A percentile compares a stretch with the other conserved stretches of the same genome.
Conservation (phyloP, 805 yeast species). For the Ogataea trehaloabstinens region DNA sequence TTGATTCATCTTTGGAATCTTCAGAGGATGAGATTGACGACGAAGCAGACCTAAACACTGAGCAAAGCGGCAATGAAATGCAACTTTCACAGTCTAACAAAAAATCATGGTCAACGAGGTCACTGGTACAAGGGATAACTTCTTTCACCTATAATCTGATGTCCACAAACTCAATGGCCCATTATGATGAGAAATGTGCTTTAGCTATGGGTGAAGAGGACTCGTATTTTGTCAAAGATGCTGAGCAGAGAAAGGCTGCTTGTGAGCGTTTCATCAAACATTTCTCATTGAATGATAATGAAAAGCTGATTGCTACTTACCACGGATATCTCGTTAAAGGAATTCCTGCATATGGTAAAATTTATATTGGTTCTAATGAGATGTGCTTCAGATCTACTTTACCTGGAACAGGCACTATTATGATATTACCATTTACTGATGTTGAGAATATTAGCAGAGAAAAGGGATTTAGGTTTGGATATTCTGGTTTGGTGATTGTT, state of each 20-base stretch:
- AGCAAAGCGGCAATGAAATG: slow-evolving; percentile 1
- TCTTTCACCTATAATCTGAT: slow-evolving; percentile 26
- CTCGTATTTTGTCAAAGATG: slow-evolving; percentile 44
- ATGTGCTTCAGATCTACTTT: slow-evolving; percentile 79
- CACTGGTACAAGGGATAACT: slow-evolving; percentile 29
- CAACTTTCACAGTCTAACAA: slow-evolving; percentile 5
- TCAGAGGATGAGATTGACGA: background rate
- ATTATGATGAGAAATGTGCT: slow-evolving; percentile 46
- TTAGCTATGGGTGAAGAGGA: slow-evolving; percentile 45
- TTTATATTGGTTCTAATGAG: slow-evolving; percentile 65
- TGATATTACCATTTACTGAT: slow-evolving; percentile 78
- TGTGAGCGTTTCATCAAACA: slow-evolving; percentile 59
- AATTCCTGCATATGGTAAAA: slow-evolving; percentile 78
- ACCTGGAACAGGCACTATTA: slow-evolving; percentile 74
- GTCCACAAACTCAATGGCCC: slow-evolving; percentile 36
- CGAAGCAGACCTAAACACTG: background rate
- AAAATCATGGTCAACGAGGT: slow-evolving; percentile 24
- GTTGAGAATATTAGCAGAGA: slow-evolving; percentile 68
- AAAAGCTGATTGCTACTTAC: slow-evolving; percentile 62
- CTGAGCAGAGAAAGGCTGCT: slow-evolving; percentile 43
- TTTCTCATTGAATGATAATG: slow-evolving; percentile 58
- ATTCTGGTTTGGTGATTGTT: slow-evolving; percentile 67
- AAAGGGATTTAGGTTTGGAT: slow-evolving; percentile 66
- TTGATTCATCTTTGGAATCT: background rate
- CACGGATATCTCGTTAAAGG: slow-evolving; percentile 66